Conservation (phyloP, 176 grass and related monocot genomes). For the Lolium multiflorum region DNA sequence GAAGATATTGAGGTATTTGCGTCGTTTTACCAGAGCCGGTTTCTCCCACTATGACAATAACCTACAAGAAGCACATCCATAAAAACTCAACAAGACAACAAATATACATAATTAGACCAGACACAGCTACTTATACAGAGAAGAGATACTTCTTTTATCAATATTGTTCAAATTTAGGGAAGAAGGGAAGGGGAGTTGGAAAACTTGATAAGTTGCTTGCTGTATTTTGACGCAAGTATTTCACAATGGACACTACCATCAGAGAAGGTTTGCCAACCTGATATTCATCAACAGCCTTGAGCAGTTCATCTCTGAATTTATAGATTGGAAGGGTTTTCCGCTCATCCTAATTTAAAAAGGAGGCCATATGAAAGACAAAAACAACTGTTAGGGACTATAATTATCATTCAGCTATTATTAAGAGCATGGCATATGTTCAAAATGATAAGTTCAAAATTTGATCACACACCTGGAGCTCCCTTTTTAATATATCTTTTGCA, state of each 20-base stretch:
- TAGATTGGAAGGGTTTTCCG: conserved; percentile 93
- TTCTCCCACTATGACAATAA: conserved; percentile 96
- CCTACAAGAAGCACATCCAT: conserved; percentile 49
- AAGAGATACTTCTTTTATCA: not conserved
- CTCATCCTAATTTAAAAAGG: conserved; percentile 66
- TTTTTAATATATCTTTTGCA: conserved; percentile 74
- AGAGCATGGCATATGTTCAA: conserved; percentile 13
- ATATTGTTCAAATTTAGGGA: not conserved
- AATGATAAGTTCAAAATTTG: conserved; percentile 18
- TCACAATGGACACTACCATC: not conserved
- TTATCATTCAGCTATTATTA: not conserved
- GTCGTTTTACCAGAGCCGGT: conserved; percentile 98
- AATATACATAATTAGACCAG: not conserved
- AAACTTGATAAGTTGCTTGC: conserved; percentile 15
- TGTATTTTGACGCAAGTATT: conserved; percentile 11
- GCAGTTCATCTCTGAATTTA: conserved; percentile 81
- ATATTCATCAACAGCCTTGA: conserved; percentile 73
- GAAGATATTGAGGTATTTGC: conserved; percentile 97
- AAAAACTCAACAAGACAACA: not conserved
- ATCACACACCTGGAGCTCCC: conserved; percentile 69
- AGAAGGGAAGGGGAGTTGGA: not conserved
- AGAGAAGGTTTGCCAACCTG: conserved; percentile 62
- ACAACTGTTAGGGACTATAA: not conserved
- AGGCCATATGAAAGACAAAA: conserved; percentile 4
- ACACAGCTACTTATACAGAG: not conserved